Conservation (phyloP, 768 basidiomycete species). For the Galerina marginata region DNA sequence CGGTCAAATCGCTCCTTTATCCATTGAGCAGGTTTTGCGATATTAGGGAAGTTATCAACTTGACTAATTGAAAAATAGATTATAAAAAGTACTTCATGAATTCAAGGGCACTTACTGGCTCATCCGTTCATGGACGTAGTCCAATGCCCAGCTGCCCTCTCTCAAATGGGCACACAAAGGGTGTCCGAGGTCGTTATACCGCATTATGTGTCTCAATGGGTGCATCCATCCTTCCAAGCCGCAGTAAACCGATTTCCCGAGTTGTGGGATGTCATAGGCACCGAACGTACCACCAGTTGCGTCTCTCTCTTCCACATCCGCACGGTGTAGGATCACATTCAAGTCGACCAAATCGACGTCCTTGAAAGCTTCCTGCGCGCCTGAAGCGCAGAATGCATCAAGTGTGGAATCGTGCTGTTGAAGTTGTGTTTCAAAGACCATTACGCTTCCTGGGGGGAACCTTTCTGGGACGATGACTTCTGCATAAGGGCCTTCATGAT, state of each 20-base stretch:
- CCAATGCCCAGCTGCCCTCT: constrained; percentile 89
- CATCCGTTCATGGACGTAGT: constrained; percentile 80
- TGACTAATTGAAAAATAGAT: constrained; percentile 49
- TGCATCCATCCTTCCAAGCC: constrained; percentile 99
- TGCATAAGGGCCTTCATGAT: constrained; percentile 69
- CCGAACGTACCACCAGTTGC: constrained; percentile 84
- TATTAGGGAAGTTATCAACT: constrained; percentile 64
- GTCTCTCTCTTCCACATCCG: constrained; percentile 92
- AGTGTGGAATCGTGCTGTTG: constrained; percentile 73
- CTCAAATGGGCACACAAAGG: constrained; percentile 87
- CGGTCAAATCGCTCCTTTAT: constrained; percentile 86
- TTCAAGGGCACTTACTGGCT: constrained; percentile 56
- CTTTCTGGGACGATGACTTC: constrained; percentile 84
- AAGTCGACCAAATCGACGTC: constrained; percentile 85
- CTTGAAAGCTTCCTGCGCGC: constrained; percentile 74
- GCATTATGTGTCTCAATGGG: constrained; percentile 81
- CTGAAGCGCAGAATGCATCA: constrained; percentile 74
- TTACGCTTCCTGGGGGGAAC: constrained; percentile 96
- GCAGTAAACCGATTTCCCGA: constrained; percentile 84
- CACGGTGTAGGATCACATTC: constrained; percentile 84
- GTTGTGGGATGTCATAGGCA: constrained; percentile 77
- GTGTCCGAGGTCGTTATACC: constrained; percentile 92
- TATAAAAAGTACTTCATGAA: not conserved
- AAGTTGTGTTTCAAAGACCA: constrained; percentile 89
- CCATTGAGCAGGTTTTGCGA: constrained; percentile 80